A percentile compares a stretch with the other conserved stretches of the same genome.
phyloP scores from a whole-genome alignment of 2,329 filamentous ascomycete genomes.

The Neocucurbitaria cava region DNA sequence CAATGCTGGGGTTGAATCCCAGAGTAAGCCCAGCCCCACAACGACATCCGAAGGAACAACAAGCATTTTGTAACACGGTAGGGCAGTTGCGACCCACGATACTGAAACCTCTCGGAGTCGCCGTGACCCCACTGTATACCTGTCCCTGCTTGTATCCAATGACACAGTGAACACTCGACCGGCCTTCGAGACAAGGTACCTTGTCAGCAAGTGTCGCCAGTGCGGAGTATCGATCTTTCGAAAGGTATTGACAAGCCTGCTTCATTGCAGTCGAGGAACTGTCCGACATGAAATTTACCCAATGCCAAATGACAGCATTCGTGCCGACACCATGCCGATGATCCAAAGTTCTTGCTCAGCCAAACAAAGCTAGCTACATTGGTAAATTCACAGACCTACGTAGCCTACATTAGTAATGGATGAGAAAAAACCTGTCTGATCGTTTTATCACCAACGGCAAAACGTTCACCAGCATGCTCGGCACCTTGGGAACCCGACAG shows the following conservation, averaged over 20 bases:
- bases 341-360: neutral
- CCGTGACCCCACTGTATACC: conserved; percentile 7
- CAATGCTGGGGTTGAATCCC: neutral
- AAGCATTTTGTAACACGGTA: neutral
- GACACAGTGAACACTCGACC: neutral
- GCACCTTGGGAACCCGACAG: no score
- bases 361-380: neutral
- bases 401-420: no score
- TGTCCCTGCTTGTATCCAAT: conserved; percentile 2
- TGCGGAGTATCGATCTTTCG: neutral
- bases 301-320: neutral
- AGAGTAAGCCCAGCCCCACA: neutral
- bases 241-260: neutral
- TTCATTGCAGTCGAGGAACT: neutral
- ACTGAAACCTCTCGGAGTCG: conserved; percentile 2
- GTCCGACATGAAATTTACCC: neutral
- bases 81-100: neutral
- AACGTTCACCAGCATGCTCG: neutral
- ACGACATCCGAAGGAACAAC: neutral
- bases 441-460: neutral
- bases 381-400: neutral
- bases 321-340: neutral
- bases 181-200: neutral
- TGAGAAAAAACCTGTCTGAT: no score
- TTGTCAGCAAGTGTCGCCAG: neutral